Base-by-base conservation (phyloP, 2,329 filamentous ascomycete species). In the Hypoxylon sp. region DNA sequence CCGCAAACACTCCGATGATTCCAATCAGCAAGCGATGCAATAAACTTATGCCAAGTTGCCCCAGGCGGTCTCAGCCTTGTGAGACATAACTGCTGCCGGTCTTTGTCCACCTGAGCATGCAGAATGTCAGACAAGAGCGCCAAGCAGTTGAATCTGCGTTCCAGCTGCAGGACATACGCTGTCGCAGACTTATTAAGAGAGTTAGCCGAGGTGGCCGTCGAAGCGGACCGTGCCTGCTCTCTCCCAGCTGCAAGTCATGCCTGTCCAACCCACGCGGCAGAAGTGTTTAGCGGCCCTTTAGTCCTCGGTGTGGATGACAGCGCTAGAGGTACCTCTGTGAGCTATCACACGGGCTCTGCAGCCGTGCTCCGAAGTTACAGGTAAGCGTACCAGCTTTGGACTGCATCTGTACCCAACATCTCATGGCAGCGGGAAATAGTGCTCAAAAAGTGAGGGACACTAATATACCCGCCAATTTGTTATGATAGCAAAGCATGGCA, bases 41-140 rank as follows among this genome's bases (percentile, higher is more conserved):
- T 68, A 59, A 52, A 56, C 34, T 55, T 32, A 43, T 65, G 63
- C 71, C 63, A 61, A 68, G 68, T 70, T 52, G 53, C 52, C 59
- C 55, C 46, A 60, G 65, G 57, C 61, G 61, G 73, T 75, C 73
- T 75, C 73, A 73, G 71, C 74, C 71, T 75, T 73, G 73, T 73
- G 72, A 72, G 67, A 73, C 72, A 73, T 52, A 32, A 43, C 53
- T 11, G 50, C 55, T 59, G 53, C 55, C 60, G 34, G 50, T 55
- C 52, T 69, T 36, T 60, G 60, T 59, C 48, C 52, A 58, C 60
- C 61, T 60, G 62, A 56, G 58, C 48, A 63, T 72, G 67, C 68
- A 72, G 60, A 63, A 64, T 73, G 70, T 67, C 60, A 36, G 58
- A 69, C 63, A 66, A 61, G 43, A 55, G 46, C 50, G 64, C 68